Base-by-base conservation (phyloP, 352 stramenopile genomes). In the Phytophthora lateralis region DNA sequence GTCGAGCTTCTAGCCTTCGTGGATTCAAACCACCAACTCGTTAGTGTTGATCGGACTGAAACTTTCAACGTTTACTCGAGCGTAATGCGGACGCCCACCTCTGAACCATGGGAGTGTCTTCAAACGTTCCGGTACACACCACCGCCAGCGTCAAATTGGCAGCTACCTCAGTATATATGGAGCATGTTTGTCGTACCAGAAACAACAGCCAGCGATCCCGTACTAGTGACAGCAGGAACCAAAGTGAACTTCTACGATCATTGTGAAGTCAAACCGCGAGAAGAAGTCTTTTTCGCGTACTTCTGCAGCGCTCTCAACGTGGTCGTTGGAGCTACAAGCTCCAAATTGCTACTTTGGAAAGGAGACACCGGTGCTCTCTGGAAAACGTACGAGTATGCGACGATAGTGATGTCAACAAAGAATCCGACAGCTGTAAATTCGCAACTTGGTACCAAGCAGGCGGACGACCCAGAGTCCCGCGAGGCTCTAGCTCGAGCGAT, bases 271-370 rank as follows among this genome's bases (percentile, higher is more conserved):
- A 85, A 82, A 45, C 69, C 77, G 18, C 74, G 78, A 5, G 83
- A 93, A 44, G 83, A 93, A 49, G 59, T 91, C 24, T 63, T 91
- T 43, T 88, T 85, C 54, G 66, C 73, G 9, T 70, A 68, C 55
- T 91, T 88, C 29, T 91, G 68, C 52, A 63, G 58, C 14, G 64
- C 73, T 46, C 43, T 93, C 20, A 85, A 90, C 46, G 59, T 88
- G 3, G 48, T 93, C 18, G 12, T 90, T 9, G 81, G 66, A 7
- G 81, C 76, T 15, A 93, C 83, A 0, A 70, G 66, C 48, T 73
- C 75, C 26, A 80, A 72, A 27, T n/a, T 90, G 9, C 39, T 91
- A 17, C 69, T 90, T 11, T 93, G 83, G 81, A 71, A 73, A 18
- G 76, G 78, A 0, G 78, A 89, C 34, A 81, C 69, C 6, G 83